Conservation (phyloP, 169 alveolate genomes). For the Eimeria acervulina region DNA sequence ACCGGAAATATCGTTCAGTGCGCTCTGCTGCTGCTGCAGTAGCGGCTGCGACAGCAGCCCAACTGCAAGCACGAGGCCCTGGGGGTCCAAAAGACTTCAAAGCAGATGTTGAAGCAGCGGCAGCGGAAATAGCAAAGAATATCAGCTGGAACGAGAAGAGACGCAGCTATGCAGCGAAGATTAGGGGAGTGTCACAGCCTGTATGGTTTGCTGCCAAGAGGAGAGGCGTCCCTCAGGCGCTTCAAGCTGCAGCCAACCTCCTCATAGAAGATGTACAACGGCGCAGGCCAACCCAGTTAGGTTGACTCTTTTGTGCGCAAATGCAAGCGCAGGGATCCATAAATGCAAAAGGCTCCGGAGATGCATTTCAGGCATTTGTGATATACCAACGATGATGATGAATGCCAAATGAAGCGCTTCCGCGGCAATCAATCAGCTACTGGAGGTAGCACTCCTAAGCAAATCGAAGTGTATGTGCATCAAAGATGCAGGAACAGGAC, state of each 20-base stretch:
- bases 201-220: slow-evolving; percentile 78
- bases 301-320: background rate
- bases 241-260: slow-evolving; percentile 59
- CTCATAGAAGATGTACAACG: slow-evolving; percentile 41
- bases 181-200: slow-evolving; percentile 59
- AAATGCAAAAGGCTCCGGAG: background rate
- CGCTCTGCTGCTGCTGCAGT: slow-evolving; percentile 70
- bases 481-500: background rate
- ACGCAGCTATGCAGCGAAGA: slow-evolving; percentile 70
- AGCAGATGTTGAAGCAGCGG: slow-evolving; percentile 53
- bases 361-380: background rate
- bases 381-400: too few relatives aligned
- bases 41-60: slow-evolving; percentile 71
- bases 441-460: too few relatives aligned
- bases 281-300: slow-evolving; percentile 5
- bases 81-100: background rate
- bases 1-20: slow-evolving; percentile 21
- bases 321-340: background rate
- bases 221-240: slow-evolving; percentile 69
- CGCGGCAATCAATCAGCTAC: too few relatives aligned
- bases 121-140: slow-evolving; percentile 59
- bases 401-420: too few relatives aligned
- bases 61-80: background rate
- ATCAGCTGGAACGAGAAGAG: slow-evolving; percentile 73
- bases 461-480: background rate